Conservation (phyloP, 768 basidiomycete genomes). For the Saitozyma podzolica region DNA sequence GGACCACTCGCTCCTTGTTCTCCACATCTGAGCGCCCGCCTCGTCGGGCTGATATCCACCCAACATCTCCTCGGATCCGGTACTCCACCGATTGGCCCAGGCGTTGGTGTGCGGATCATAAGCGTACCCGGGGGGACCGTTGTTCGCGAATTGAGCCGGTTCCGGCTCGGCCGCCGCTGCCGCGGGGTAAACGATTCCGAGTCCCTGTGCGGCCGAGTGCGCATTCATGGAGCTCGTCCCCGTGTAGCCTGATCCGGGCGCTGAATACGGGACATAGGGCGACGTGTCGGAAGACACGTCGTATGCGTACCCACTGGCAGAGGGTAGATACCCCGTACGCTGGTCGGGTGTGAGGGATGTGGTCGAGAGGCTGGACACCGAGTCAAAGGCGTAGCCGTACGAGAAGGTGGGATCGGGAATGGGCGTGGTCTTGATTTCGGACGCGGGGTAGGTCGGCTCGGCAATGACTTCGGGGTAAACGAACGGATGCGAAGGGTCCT, state of each 20-base stretch:
- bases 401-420: background rate
- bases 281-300: background rate
- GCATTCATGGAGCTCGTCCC: background rate
- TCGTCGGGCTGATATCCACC: background rate
- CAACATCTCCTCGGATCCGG: constrained; percentile 10
- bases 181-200: background rate
- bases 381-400: background rate
- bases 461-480: background rate
- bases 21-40: constrained; percentile 2
- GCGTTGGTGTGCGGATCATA: constrained; percentile 21
- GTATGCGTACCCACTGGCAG: background rate
- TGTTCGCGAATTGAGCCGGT: constrained; percentile 45
- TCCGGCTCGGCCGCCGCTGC: constrained; percentile 10
- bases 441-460: background rate
- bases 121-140: constrained; percentile 42
- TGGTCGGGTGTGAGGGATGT: background rate
- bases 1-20: constrained; percentile 20
- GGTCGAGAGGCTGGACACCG: background rate
- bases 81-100: background rate
- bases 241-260: background rate
- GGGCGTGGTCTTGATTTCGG: background rate
- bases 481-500: constrained; percentile 12
- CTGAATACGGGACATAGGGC: background rate
- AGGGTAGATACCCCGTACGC: background rate
- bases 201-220: background rate